Evolutionary conservation across 2,329 filamentous ascomycete genomes (phyloP), one percentile per base, ranked within the genome.

Genomic region (Colletotrichum salicis): DNA sequence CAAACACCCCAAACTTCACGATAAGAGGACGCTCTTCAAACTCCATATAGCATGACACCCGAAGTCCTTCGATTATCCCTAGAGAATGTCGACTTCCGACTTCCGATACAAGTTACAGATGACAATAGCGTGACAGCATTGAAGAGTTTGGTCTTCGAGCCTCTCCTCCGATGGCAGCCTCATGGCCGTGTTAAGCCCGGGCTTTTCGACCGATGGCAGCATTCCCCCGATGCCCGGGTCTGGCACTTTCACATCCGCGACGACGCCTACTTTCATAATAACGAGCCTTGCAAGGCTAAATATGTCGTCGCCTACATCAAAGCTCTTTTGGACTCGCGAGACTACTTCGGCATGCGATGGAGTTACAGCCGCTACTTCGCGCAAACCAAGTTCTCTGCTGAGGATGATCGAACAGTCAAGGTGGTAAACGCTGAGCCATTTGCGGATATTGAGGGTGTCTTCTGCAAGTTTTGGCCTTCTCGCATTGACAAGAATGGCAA

Each of bases 301-400:
- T 52, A 69, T 2, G 19, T 69, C 6, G 60, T 64, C 29, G 22
- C 1, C 19, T 69, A 64, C 31, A 58, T 69, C 24, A 45, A 37
- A 15, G 66, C 60, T 0, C 60, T 69, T 13, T 31, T 69, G 27
- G 66, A 69, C 41, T 64, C 66, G 11, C 54, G 66, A 37, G 66
- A 69, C 41, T 69, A 69, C 60, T 69, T 69, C 13, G 66, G 66
- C 31, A 69, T 69, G 66, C 66, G 60, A 8, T 69, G 66, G 66
- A 69, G 66, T 33, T 69, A 69, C 31, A 69, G 66, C 54, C 66
- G 66, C 12, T 69, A 69, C 19, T 69, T 69, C 0, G 60, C 54
- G 0, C 15, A 51, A 2, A 54, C 54, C 13, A 41, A 8, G 12
- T 29, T 65, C n/a, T 41, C 41, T 4, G 54, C 60, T 10, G 13